These are phyloP conservation scores for Cordyceps javanica DNA, from an alignment of 2,329 filamentous ascomycete genomes.

Conservation along the genomic window DNA sequence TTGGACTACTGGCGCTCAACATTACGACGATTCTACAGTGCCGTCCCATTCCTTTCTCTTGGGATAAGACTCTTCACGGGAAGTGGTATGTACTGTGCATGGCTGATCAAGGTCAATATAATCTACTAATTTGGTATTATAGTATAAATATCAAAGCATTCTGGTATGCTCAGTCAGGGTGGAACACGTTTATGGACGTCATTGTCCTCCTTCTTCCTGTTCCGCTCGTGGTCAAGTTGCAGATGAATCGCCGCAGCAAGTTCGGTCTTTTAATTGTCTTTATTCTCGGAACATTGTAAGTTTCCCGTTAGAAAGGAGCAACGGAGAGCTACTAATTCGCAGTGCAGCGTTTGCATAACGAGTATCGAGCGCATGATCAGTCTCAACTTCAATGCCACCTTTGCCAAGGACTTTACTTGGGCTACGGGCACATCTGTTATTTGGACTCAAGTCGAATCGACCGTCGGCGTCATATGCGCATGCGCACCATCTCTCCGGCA, in stretches of 20 bases:
- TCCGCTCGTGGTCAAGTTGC: neutral
- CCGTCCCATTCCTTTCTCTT: slow-evolving; percentile 2
- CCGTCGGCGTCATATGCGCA: slow-evolving; percentile 8
- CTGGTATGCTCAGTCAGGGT: slow-evolving; percentile 10
- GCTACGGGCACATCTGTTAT: slow-evolving; percentile 7
- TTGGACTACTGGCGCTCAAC: slow-evolving; percentile 4
- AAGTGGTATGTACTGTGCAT: slow-evolving; percentile 6
- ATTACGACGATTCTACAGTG: slow-evolving; percentile 8
- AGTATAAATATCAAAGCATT: slow-evolving; percentile 12
- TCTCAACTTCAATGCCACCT: slow-evolving; percentile 10
- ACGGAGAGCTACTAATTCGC: neutral
- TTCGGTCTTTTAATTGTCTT: slow-evolving; percentile 7
- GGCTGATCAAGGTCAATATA: too few species aligned
- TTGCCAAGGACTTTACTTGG: slow-evolving; percentile 9
- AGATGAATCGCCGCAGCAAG: slow-evolving; percentile 10
- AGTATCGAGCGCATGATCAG: slow-evolving; percentile 12
- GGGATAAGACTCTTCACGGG: slow-evolving; percentile 9
- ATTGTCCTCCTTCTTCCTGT: slow-evolving; percentile 7
- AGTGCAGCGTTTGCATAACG: slow-evolving; percentile 4
- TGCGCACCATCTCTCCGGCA: slow-evolving; percentile 4
- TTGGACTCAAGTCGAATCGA: slow-evolving; percentile 12
- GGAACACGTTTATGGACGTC: slow-evolving; percentile 11
- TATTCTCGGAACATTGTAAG: slow-evolving; percentile 8
- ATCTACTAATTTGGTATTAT: neutral
- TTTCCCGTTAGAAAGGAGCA: too few species aligned